phyloP scores from a whole-genome alignment of 805 yeast species.

The Maudiozyma pseudohumilis region DNA sequence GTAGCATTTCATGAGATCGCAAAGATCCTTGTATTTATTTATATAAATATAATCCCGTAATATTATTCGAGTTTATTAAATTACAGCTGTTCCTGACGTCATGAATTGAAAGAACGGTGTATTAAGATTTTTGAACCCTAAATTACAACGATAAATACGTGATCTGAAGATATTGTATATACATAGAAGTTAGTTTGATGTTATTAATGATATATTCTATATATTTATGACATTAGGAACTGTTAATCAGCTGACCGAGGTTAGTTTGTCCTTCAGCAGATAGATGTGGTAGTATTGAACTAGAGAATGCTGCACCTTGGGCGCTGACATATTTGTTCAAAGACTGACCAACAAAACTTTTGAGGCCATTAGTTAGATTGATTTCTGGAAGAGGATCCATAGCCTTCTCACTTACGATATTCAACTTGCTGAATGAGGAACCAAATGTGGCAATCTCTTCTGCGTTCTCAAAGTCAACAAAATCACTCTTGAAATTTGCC shows the following conservation, averaged over 20 bases:
- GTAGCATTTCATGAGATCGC: no score
- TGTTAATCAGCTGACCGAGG: conserved; percentile 16
- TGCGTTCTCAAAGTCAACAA: conserved; percentile 36
- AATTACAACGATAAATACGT: no score
- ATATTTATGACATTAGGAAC: neutral
- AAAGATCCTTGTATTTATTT: no score
- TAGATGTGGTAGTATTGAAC: conserved; percentile 20
- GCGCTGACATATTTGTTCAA: conserved; percentile 18
- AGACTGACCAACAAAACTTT: conserved; percentile 12
- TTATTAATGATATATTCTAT: no score
- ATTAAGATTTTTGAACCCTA: no score
- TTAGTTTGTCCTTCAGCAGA: conserved; percentile 19
- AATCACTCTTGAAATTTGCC: conserved; percentile 30
- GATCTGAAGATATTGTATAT: no score
- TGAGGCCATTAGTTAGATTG: conserved; percentile 22
- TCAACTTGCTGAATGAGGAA: conserved; percentile 67
- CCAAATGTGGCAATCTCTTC: conserved; percentile 81
- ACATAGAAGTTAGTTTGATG: no score
- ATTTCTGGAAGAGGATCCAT: conserved; percentile 64
- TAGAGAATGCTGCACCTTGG: conserved; percentile 12
- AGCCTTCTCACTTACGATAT: conserved; percentile 47
- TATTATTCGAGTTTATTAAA: no score
- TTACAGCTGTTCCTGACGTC: no score
- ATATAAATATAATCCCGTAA: no score
- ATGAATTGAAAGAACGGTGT: no score